Percentiles rank a stretch among this genome's conserved stretches.
Evolutionary conservation across 257 asterid genomes (phyloP).

Genomic region (Oldenlandia corymbosa): DNA sequence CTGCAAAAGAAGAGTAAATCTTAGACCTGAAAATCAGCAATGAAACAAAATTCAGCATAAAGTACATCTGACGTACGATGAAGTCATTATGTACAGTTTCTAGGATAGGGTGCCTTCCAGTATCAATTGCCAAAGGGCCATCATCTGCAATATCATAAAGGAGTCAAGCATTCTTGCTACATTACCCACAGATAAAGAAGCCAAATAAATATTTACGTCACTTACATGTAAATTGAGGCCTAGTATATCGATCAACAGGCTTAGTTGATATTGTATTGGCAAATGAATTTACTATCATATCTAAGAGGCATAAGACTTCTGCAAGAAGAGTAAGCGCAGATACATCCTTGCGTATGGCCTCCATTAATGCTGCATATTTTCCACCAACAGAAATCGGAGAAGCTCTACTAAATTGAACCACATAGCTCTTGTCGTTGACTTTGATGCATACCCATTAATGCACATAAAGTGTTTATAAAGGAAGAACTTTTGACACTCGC

Average conservation of each 20-base stretch:
- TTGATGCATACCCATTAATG: not conserved
- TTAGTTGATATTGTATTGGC: constrained; percentile 87
- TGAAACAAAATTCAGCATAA: constrained; percentile 11
- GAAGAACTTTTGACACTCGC: constrained; percentile 14
- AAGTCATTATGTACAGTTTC: constrained; percentile 78
- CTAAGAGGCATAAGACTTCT: constrained; percentile 92
- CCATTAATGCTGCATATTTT: constrained; percentile 69
- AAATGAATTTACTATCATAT: constrained; percentile 93
- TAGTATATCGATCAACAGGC: constrained; percentile 85
- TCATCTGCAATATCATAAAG: constrained; percentile 45
- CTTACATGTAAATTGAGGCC: constrained; percentile 87
- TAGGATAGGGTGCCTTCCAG: constrained; percentile 91
- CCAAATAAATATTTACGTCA: constrained; percentile 16
- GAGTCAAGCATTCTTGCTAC: constrained; percentile 18
- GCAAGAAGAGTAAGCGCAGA: constrained; percentile 80
- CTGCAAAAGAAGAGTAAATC: constrained; percentile 43
- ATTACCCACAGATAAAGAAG: constrained; percentile 17
- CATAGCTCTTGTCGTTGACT: not conserved
- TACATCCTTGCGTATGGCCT: constrained; percentile 74
- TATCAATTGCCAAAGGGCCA: constrained; percentile 97
- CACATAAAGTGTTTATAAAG: not conserved
- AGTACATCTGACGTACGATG: constrained; percentile 42
- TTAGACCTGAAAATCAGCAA: not conserved
- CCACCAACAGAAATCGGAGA: constrained; percentile 18
- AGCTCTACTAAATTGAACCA: not conserved